Evolutionary conservation across 2,329 filamentous ascomycete genomes (phyloP), one percentile per base, ranked within the genome.

Genomic region (Aplosporella prunicola): DNA sequence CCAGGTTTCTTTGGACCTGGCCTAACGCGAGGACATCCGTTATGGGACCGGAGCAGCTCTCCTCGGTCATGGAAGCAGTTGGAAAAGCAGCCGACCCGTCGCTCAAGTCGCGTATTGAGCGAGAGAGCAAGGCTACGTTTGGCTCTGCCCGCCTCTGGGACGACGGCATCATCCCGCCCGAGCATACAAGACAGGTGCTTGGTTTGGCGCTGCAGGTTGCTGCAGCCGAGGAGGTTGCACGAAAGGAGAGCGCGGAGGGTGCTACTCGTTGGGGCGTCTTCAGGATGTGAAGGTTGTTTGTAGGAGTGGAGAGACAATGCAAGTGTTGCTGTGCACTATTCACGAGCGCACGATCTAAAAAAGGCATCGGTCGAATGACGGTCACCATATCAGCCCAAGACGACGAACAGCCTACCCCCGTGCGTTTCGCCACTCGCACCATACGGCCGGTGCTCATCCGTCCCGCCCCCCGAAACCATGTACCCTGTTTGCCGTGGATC

Each of bases 21-120:
- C 91, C 91, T 26, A 94, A 93, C 50, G 87, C 91, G n/a, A 82
- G 83, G 55, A 86, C 94, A 35, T 85, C 84, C 20, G 88, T 98
- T 50, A 98, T 98, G 91, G 91, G 91, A 14, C 74, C 82, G 26
- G 89, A 95, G 63, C 89, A 96, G 66, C 69, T 98, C 23, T 80
- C 81, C 6, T 76, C 81, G 4, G 91, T 98, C 44, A 96, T 98
- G 91, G 84, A 87, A 63, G 83, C 88, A 2, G 89, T 98, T 0
- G 88, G 89, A 7, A 82, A 83, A 62, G 76, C 76, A 42, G 79
- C 78, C 1, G 88, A 95, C 56, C 82, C 83, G 0, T 80, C 79
- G 44, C 67, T 96, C 43, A 84, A 82, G 61, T 77, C 76, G 26
- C 72, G 89, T 30, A 96, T 98, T 49, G 89, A 96, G 56, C 71